Evolutionary conservation across 768 basidiomycete species (phyloP), one percentile per base, ranked within the genome.

Genomic region (Fomitopsis serialis): DNA sequence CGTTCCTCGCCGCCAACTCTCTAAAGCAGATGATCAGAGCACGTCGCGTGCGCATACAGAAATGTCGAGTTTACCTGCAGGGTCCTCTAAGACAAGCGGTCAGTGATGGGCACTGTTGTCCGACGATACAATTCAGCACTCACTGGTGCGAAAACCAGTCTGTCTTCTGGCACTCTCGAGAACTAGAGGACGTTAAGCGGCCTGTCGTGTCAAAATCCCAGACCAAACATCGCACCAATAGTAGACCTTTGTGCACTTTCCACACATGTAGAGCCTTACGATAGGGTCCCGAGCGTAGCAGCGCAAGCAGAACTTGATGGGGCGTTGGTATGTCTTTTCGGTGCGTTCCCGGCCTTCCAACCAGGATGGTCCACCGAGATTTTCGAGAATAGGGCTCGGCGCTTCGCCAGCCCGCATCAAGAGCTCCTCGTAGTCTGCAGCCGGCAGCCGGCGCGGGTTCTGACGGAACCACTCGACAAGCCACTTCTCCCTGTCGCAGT

Each of bases 81-180:
- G n/a, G n/a, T n/a, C n/a, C n/a, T n/a, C n/a, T n/a, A n/a, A n/a
- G n/a, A n/a, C n/a, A n/a, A n/a, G n/a, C n/a, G n/a, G n/a, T n/a
- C n/a, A n/a, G n/a, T n/a, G n/a, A n/a, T n/a, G n/a, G n/a, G n/a
- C n/a, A n/a, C n/a, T n/a, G n/a, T n/a, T n/a, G n/a, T n/a, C n/a
- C n/a, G n/a, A n/a, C n/a, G n/a, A n/a, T n/a, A n/a, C n/a, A n/a
- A n/a, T n/a, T n/a, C n/a, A n/a, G n/a, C n/a, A n/a, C 61, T 17
- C 37, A 65, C 63, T 63, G 65, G 52, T 66, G 66, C 19, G 48
- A 17, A 15, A 52, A 53, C 62, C 63, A 68, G 21, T 64, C 44
- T 3, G 36, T 32, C 42, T 43, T 58, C 42, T 66, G 65, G 22
- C 66, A 68, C n/a, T n/a, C 61, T 48, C 50, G 58, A 1, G 61